phyloP scores from a whole-genome alignment of 495 filamentous ascomycete genomes.

The Hyaloscypha finlandica region DNA sequence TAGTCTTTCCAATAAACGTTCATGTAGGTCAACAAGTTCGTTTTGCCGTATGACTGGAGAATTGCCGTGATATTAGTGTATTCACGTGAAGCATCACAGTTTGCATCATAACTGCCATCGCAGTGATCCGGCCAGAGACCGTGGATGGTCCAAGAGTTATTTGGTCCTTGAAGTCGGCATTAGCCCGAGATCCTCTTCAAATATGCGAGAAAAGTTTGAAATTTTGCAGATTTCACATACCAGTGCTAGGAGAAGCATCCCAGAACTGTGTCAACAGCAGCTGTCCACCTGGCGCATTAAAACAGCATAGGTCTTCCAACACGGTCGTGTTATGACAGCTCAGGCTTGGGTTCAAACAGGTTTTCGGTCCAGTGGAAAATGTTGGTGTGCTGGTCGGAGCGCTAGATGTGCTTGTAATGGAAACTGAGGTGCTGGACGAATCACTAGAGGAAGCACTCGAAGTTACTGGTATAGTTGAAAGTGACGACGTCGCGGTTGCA shows the following conservation, averaged over 20 bases:
- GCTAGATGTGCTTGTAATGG: not conserved
- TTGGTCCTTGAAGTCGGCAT: constrained; percentile 36
- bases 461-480: too few species aligned
- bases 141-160: constrained; percentile 69
- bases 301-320: constrained; percentile 14
- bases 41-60: constrained; percentile 54
- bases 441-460: too few species aligned
- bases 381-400: not conserved
- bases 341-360: constrained; percentile 17
- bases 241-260: constrained; percentile 53
- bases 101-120: constrained; percentile 65
- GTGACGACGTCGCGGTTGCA: too few species aligned
- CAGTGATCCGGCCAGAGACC: constrained; percentile 63
- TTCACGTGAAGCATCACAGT: constrained; percentile 59
- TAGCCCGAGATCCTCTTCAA: too few species aligned
- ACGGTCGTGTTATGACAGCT: constrained; percentile 20
- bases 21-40: constrained; percentile 64
- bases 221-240: constrained; percentile 26
- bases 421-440: not conserved
- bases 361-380: not conserved
- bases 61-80: constrained; percentile 67
- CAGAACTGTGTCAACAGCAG: constrained; percentile 74
- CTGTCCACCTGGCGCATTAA: constrained; percentile 64
- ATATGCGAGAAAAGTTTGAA: not conserved
- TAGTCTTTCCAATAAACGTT: constrained; percentile 47